Base-by-base conservation (phyloP, 2,329 filamentous ascomycete genomes). In the Emmonsia crescens region DNA sequence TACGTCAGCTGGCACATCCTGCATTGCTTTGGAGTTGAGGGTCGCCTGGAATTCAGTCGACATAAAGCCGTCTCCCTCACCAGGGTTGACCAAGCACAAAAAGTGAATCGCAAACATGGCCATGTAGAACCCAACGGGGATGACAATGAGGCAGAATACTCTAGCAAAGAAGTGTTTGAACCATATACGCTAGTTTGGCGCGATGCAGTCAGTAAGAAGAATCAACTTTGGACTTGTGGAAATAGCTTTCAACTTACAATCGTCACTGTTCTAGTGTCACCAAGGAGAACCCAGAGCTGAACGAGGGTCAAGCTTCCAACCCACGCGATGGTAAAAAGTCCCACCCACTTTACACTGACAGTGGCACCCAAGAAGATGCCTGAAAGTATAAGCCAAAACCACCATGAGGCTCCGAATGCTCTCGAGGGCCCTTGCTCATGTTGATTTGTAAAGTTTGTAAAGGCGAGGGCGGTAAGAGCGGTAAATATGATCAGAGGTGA, bases 21-120 rank as follows among this genome's bases (percentile, higher is more conserved):
- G 87, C 94, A 99, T 99, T 60, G 85, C 87, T 81, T 97, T 99
- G 70, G 86, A 92, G 79, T 97, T 99, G 67, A 99, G 81, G 1
- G 94, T 97, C 38, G 94, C 89, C 78, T 99, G 94, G 80, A 99
- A 99, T 73, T 99, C 94, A 61, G 93, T 96, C 72, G 92, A 96
- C 94, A 99, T 99, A 81, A 99, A 99, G 61, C 94, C 94, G 75
- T 99, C 94, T 60, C 94, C 94, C 59, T 99, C 94, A 63, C 94
- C 94, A 33, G 94, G 94, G 77, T 99, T 99, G 63, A 88, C 84
- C 49, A 99, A 83, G 80, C 90, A 95, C 68, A 92, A 68, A 77
- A 99, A 99, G 80, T 99, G 94, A 70, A 99, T 95, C 60, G 85
- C 92, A 71, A 99, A 99, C 89, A 97, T 96, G 71, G 85, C 87